Evolutionary conservation across 176 grass and related monocot species (phyloP).

Genomic region (Oryza meridionalis): DNA sequence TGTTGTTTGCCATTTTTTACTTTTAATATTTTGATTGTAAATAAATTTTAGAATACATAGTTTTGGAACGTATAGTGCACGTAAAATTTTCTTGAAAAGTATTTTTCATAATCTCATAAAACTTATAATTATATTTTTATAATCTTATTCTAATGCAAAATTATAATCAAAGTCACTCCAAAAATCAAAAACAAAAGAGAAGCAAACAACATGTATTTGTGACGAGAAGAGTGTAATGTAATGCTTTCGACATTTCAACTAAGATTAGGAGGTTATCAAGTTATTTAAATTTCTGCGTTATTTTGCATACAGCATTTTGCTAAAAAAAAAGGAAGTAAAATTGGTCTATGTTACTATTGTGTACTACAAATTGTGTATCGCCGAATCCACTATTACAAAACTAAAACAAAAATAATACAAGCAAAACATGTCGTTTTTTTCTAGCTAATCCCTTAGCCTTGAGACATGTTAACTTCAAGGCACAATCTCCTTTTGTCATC

Average conservation of each 20-base stretch:
- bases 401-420: neutral
- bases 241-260: neutral
- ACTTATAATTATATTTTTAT: too few relatives aligned
- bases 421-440: neutral
- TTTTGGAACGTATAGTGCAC: too few relatives aligned
- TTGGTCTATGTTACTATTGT: neutral
- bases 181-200: too few relatives aligned
- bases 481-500: neutral
- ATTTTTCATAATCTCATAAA: too few relatives aligned
- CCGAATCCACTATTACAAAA: neutral
- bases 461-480: neutral
- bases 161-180: too few relatives aligned
- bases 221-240: neutral
- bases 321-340: slow-evolving; percentile 23
- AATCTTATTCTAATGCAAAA: too few relatives aligned
- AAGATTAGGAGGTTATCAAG: neutral
- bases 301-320: too few relatives aligned
- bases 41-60: too few relatives aligned
- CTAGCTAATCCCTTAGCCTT: neutral
- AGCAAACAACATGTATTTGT: too few relatives aligned
- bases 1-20: too few relatives aligned
- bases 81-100: too few relatives aligned
- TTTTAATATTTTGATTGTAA: too few relatives aligned
- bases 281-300: neutral
- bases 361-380: neutral